phyloP scores from a whole-genome alignment of 371 early-diverging fungal genomes.

The Zychaea mexicana region DNA sequence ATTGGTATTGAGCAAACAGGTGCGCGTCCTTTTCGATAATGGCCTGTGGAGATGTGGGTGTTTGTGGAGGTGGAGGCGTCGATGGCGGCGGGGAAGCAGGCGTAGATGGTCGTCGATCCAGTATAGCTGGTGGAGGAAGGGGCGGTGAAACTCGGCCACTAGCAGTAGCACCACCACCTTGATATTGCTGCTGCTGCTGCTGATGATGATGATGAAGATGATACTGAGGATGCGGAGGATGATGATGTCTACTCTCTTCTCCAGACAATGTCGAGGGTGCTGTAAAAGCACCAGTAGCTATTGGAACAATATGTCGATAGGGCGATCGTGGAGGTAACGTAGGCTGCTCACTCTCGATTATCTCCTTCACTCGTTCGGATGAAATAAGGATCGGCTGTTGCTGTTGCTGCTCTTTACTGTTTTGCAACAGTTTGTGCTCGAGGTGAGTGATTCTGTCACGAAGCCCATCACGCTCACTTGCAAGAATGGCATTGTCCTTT shows the following conservation, averaged over 20 bases:
- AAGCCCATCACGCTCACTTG: conserved; percentile 59
- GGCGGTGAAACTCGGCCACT: conserved; percentile 34
- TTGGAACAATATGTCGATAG: conserved; percentile 17
- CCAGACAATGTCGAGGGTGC: neutral
- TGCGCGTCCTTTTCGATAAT: conserved; percentile 19
- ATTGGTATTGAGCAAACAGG: conserved; percentile 15
- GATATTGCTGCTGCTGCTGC: conserved; percentile 16
- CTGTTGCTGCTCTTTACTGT: conserved; percentile 8
- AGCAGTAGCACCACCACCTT: too few relatives aligned
- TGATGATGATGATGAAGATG: conserved; percentile 12
- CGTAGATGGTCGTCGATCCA: conserved; percentile 4
- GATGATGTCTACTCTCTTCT: neutral
- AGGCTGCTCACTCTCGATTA: conserved; percentile 14
- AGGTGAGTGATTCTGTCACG: conserved; percentile 32
- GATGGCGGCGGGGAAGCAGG: conserved; percentile 2
- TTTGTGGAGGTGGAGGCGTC: conserved; percentile 1
- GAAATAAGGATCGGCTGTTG: conserved; percentile 4
- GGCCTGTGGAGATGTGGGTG: conserved; percentile 5
- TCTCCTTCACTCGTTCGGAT: conserved; percentile 10
- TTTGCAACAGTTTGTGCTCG: conserved; percentile 20
- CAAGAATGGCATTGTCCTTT: conserved; percentile 54
- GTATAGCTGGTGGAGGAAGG: conserved; percentile 13
- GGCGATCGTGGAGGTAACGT: conserved; percentile 25
- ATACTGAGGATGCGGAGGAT: conserved; percentile 4
- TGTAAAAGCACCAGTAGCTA: too few relatives aligned